phyloP scores from a whole-genome alignment of 768 basidiomycete genomes.

The Xerocomellus amylosporus region DNA sequence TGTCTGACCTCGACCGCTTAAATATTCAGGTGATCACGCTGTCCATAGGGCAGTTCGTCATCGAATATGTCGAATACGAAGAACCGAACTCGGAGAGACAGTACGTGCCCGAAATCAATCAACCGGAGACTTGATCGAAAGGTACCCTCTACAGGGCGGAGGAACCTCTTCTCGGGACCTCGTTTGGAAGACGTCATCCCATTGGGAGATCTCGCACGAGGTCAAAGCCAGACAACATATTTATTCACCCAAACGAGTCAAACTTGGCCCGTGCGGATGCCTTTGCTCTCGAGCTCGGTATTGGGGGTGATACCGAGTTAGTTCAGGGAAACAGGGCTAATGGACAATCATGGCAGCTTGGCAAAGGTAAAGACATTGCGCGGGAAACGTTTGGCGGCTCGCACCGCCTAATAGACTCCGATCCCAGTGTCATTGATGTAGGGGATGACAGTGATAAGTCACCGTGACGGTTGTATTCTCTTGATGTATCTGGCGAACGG shows the following conservation, averaged over 20 bases:
- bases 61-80: constrained; percentile 36
- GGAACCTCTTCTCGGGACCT: constrained; percentile 23
- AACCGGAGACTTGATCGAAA: background rate
- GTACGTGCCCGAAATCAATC: constrained; percentile 13
- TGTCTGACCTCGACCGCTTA: background rate
- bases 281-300: constrained; percentile 52
- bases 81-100: constrained; percentile 17
- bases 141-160: constrained; percentile 13
- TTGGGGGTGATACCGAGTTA: constrained; percentile 47
- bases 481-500: background rate
- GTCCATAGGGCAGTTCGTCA: constrained; percentile 55
- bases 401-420: constrained; percentile 1
- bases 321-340: constrained; percentile 39
- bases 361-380: constrained; percentile 50
- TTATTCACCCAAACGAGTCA: constrained; percentile 61
- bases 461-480: background rate
- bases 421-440: constrained; percentile 7
- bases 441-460: constrained; percentile 10
- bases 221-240: constrained; percentile 56
- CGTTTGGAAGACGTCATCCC: constrained; percentile 4
- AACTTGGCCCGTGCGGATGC: constrained; percentile 68
- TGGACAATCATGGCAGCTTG: constrained; percentile 48
- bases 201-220: constrained; percentile 40
- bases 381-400: constrained; percentile 40
- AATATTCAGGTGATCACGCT: constrained; percentile 50